These are phyloP conservation scores for Nothophoma quercina DNA, from an alignment of 2,329 filamentous ascomycete genomes.

Conservation along the genomic window DNA sequence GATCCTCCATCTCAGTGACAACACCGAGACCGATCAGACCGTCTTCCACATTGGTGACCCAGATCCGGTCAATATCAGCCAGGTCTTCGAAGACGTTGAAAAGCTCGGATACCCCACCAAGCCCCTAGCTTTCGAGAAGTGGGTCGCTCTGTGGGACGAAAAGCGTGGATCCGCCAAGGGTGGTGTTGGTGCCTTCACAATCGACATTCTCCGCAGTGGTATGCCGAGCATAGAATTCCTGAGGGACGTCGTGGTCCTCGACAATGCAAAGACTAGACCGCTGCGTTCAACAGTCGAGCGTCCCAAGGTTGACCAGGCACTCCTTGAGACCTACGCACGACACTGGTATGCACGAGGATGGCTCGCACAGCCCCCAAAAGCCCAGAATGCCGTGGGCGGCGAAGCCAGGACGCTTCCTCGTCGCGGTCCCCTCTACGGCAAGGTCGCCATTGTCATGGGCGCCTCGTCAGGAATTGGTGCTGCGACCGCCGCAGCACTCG, in stretches of 20 bases:
- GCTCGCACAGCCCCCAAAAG: conserved; percentile 69
- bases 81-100: conserved; percentile 69
- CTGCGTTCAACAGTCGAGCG: conserved; percentile 66
- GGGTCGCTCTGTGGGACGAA: conserved; percentile 77
- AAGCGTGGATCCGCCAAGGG: conserved; percentile 70
- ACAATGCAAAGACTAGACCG: conserved; percentile 72
- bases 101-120: conserved; percentile 75
- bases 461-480: conserved; percentile 82
- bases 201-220: conserved; percentile 79
- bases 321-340: conserved; percentile 80
- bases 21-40: conserved; percentile 67
- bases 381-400: conserved; percentile 56
- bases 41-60: conserved; percentile 80
- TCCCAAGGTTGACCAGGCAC: conserved; percentile 71
- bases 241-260: conserved; percentile 74
- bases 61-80: conserved; percentile 69
- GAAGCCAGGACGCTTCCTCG: conserved; percentile 54
- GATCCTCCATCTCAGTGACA: conserved; percentile 73
- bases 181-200: conserved; percentile 76
- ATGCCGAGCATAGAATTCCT: conserved; percentile 80
- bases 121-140: conserved; percentile 73
- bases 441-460: conserved; percentile 78
- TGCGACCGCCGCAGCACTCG: conserved; percentile 73
- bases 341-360: conserved; percentile 84
- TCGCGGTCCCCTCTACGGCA: conserved; percentile 69